These are phyloP conservation scores for Ensete ventricosum DNA, from an alignment of 176 grass and related monocot species.

Conservation along the genomic window DNA sequence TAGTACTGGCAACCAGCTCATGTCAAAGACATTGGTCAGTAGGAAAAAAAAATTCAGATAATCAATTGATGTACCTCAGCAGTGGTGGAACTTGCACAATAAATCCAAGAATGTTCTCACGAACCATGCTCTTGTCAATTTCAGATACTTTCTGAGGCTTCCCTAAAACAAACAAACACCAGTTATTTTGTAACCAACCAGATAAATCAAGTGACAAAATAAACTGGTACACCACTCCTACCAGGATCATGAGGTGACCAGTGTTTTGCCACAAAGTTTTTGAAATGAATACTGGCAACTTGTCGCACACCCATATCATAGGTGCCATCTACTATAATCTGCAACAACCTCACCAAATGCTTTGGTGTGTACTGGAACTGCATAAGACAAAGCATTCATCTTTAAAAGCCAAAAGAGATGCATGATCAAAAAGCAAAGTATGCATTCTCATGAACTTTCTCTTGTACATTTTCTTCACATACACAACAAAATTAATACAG, in stretches of 20 bases:
- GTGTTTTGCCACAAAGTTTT: constrained; percentile 90
- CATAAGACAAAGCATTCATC: constrained; percentile 9
- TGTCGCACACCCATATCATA: constrained; percentile 82
- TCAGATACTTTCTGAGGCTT: constrained; percentile 57
- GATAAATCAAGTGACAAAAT: constrained; percentile 6
- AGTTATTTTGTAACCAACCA: constrained; percentile 7
- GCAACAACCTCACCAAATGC: constrained; percentile 76
- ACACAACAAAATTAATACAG: no score
- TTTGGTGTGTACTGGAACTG: constrained; percentile 76
- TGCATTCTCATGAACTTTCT: no score
- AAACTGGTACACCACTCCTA: constrained; percentile 8
- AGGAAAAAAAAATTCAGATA: neutral
- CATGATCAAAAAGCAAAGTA: neutral
- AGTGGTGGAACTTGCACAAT: constrained; percentile 79
- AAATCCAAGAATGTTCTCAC: constrained; percentile 85
- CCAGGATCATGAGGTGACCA: constrained; percentile 72
- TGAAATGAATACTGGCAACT: constrained; percentile 94
- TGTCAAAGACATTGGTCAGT: no score
- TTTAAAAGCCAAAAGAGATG: neutral
- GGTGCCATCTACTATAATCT: constrained; percentile 79
- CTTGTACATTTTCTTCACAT: neutral
- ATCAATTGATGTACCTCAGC: constrained; percentile 52
- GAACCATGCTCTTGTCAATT: constrained; percentile 69
- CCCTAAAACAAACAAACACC: constrained; percentile 21
- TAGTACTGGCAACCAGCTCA: no score